Evolutionary conservation across 2,329 filamentous ascomycete genomes (phyloP).

Genomic region (Pyrenophora seminiperda): DNA sequence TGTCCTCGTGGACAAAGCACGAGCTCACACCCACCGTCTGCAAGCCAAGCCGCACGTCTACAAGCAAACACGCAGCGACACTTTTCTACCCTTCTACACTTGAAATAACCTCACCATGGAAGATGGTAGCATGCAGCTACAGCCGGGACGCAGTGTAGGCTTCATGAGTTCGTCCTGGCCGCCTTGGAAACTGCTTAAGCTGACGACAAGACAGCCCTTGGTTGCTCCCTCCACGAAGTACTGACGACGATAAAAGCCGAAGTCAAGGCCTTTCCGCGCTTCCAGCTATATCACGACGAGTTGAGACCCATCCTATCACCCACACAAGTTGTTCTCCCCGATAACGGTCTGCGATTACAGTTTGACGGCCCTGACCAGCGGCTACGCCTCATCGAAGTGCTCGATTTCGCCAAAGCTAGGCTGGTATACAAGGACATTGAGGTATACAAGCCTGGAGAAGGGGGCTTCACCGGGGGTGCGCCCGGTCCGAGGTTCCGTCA

Average conservation of each 20-base stretch:
- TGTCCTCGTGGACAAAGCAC: constrained; percentile 38
- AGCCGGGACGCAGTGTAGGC: constrained; percentile 42
- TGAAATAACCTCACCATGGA: constrained; percentile 31
- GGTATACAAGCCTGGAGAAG: constrained; percentile 67
- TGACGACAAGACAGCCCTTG: constrained; percentile 67
- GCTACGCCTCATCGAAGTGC: constrained; percentile 84
- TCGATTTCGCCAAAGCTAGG: constrained; percentile 84
- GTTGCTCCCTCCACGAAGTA: constrained; percentile 88
- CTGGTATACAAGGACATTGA: constrained; percentile 83
- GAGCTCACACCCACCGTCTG: constrained; percentile 15
- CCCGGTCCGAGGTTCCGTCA: constrained; percentile 80
- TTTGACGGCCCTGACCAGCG: constrained; percentile 95
- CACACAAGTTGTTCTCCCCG: constrained; percentile 74
- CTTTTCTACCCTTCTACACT: background rate
- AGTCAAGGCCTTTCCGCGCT: constrained; percentile 77
- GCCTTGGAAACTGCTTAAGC: constrained; percentile 3
- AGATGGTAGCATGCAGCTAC: constrained; percentile 38
- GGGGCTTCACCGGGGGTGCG: constrained; percentile 39
- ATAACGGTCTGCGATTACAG: constrained; percentile 85
- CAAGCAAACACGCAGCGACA: constrained; percentile 5
- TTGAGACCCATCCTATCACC: constrained; percentile 74
- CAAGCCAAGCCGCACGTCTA: constrained; percentile 16
- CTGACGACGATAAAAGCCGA: constrained; percentile 87
- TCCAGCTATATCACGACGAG: constrained; percentile 83
- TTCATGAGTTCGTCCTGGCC: constrained; percentile 46